Conservation (phyloP, 2,329 filamentous ascomycete genomes). For the Calonectria ilicicola region DNA sequence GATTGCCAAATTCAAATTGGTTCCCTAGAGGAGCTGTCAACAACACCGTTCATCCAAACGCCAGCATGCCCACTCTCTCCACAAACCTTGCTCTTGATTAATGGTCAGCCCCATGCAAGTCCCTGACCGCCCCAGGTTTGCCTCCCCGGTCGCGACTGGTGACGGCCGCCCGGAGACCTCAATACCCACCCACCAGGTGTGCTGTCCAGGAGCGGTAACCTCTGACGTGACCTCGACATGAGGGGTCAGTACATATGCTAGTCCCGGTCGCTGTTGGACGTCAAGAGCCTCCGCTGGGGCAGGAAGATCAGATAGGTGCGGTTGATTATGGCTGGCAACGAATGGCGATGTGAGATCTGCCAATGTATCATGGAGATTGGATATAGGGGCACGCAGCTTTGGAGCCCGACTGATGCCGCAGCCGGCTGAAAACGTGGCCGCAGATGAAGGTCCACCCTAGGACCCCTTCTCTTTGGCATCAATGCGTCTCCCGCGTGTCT, state of each 20-base stretch:
- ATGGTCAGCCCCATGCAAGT: conserved; percentile 18
- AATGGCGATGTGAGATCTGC: not conserved
- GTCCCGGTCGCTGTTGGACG: not conserved
- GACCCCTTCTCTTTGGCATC: not conserved
- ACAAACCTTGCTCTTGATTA: conserved; percentile 36
- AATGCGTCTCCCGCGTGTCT: conserved; percentile 27
- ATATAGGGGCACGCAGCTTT: conserved; percentile 34
- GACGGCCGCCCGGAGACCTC: conserved; percentile 56
- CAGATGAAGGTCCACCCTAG: conserved; percentile 14
- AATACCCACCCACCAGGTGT: conserved; percentile 61
- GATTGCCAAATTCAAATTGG: conserved; percentile 57
- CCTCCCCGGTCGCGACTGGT: not conserved
- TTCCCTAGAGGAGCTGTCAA: conserved; percentile 41
- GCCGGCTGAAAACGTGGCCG: conserved; percentile 25
- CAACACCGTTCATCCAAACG: conserved; percentile 1
- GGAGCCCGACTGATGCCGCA: conserved; percentile 23
- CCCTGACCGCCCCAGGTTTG: conserved; percentile 15
- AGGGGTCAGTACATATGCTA: conserved; percentile 52
- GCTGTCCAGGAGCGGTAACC: conserved; percentile 47
- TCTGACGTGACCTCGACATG: conserved; percentile 59
- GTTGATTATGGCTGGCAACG: not conserved
- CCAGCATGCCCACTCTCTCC: not conserved
- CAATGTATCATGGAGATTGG: conserved; percentile 30
- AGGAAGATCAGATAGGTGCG: not conserved
- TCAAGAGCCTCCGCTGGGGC: not conserved